Evolutionary conservation across 805 yeast genomes (phyloP).

Genomic region (Millerozyma miso): DNA sequence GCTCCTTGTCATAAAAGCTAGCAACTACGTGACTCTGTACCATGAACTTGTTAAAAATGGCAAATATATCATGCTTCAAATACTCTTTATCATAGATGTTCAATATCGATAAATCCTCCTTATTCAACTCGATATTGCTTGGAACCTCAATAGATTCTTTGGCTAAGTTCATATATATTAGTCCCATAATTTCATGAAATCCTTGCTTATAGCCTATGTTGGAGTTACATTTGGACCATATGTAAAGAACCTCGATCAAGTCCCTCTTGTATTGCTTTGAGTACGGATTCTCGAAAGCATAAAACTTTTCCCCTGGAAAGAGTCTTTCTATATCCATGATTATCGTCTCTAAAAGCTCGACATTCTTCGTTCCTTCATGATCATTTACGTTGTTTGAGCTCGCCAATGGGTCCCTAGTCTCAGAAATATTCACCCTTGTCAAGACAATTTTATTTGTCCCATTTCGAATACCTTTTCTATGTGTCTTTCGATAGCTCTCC

Average conservation of each 20-base stretch:
- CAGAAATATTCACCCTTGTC: slow-evolving; percentile 12
- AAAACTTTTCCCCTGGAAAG: slow-evolving; percentile 44
- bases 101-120: slow-evolving; percentile 31
- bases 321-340: slow-evolving; percentile 50
- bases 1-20: slow-evolving; percentile 37
- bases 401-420: slow-evolving; percentile 17
- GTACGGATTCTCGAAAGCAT: slow-evolving; percentile 12
- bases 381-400: slow-evolving; percentile 2
- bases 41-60: slow-evolving; percentile 41
- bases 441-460: slow-evolving; percentile 9
- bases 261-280: slow-evolving; percentile 19
- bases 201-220: slow-evolving; percentile 52
- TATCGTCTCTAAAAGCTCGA: slow-evolving; percentile 39
- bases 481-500: slow-evolving; percentile 6
- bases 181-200: slow-evolving; percentile 49
- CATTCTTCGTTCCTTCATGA: slow-evolving; percentile 19
- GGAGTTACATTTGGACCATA: slow-evolving; percentile 48
- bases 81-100: slow-evolving; percentile 36
- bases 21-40: slow-evolving; percentile 35
- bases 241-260: slow-evolving; percentile 41
- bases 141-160: slow-evolving; percentile 31
- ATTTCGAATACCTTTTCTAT: not conserved
- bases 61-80: slow-evolving; percentile 41
- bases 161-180: slow-evolving; percentile 39
- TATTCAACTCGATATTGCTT: slow-evolving; percentile 18